Evolutionary conservation across 2,329 filamentous ascomycete genomes (phyloP).

Genomic region (Fusarium pseudocircinatum): DNA sequence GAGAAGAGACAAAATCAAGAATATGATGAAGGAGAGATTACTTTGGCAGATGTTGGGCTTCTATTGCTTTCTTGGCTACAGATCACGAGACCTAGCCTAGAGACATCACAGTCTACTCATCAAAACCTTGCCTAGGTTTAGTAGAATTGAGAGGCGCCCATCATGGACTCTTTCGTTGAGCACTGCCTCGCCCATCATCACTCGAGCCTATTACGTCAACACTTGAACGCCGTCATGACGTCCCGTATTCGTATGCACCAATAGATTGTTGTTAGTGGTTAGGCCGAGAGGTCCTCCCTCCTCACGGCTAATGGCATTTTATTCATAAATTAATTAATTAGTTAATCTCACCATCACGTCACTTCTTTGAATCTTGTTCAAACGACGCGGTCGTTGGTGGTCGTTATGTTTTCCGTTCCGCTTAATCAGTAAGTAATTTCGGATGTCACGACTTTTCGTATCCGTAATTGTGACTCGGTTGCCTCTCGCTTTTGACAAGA

Average conservation of each 20-base stretch:
- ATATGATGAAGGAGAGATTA: neutral
- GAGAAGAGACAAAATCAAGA: neutral
- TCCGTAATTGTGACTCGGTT: conserved; percentile 1
- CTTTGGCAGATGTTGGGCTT: neutral
- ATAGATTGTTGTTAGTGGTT: neutral
- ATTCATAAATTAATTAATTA: neutral
- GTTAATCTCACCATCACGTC: conserved; percentile 29
- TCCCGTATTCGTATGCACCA: conserved; percentile 9
- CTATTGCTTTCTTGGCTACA: neutral
- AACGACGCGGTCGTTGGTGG: neutral
- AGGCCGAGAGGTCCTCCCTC: neutral
- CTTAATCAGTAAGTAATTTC: neutral
- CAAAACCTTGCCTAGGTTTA: neutral
- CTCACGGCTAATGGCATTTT: neutral
- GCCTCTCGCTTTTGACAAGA: neutral
- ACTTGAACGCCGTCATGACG: conserved; percentile 14
- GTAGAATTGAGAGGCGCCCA: conserved; percentile 20
- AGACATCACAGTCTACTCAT: neutral
- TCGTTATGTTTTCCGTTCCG: neutral
- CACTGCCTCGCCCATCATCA: conserved; percentile 21
- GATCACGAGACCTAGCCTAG: conserved; percentile 21
- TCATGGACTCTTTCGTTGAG: conserved; percentile 14
- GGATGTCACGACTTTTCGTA: conserved; percentile 1
- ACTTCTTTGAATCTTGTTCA: neutral
- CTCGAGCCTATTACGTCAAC: conserved; percentile 32